phyloP scores from a whole-genome alignment of 2,329 filamentous ascomycete genomes.

The Cladophialophora yegresii region DNA sequence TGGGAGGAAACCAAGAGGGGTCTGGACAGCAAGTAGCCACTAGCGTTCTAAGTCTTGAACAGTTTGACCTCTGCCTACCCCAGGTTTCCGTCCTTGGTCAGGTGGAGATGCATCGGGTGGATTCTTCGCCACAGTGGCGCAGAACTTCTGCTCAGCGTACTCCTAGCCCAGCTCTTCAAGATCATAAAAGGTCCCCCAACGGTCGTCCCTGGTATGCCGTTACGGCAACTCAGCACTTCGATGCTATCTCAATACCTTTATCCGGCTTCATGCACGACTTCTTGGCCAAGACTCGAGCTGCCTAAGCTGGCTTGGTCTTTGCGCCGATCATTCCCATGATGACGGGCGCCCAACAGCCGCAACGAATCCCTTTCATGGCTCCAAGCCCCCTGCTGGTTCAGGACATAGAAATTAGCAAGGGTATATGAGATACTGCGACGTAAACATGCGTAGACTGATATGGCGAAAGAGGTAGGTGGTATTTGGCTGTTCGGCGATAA shows the following conservation, averaged over 20 bases:
- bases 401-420: not conserved
- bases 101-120: not conserved
- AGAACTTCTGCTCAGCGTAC: not conserved
- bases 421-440: not conserved
- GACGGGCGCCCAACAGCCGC: not conserved
- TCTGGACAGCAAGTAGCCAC: conserved; percentile 10
- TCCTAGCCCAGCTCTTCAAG: not conserved
- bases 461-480: not conserved
- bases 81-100: conserved; percentile 1
- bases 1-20: conserved; percentile 23
- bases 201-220: not conserved
- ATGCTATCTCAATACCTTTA: not conserved
- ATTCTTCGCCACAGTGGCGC: not conserved
- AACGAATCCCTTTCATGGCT: not conserved
- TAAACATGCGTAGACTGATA: not conserved
- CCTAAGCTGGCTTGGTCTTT: not conserved
- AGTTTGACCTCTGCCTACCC: not conserved
- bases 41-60: not conserved
- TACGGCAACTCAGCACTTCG: too few relatives aligned
- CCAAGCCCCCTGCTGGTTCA: not conserved
- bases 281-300: not conserved
- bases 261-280: not conserved
- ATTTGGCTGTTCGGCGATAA: not conserved
- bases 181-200: not conserved
- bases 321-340: not conserved